Evolutionary conservation across 331 rosid genomes (phyloP), one percentile per base, ranked within the genome.

Genomic region (Malus hybrid): DNA sequence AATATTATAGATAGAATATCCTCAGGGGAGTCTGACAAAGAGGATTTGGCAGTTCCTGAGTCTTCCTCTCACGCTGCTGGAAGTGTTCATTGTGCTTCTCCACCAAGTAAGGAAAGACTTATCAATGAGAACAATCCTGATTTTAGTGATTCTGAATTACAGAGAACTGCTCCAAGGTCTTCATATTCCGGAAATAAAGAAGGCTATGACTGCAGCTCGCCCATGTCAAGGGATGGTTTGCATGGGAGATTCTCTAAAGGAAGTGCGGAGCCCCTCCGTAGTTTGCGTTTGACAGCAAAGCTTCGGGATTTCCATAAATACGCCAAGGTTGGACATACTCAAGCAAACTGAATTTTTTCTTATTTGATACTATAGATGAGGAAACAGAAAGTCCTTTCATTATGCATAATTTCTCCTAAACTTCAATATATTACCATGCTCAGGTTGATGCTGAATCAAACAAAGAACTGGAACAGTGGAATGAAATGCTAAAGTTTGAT

Each of bases 401-500:
- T 4, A 8, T 61, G 10, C 63, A 12, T 6, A 44, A 24, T 75
- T 8, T 11, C 22, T 34, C n/a, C 33, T 2, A 63, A 50, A 65
- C 15, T 46, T 57, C 14, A 42, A 11, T 15, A 36, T 67, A 10
- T 63, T 16, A 30, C 20, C n/a, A 20, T 62, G 71, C 80, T 74
- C 87, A 94, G 99, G 83, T 90, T 42, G 97, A 94, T 81, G 88
- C 96, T 39, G 99, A 94, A 78, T 89, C 93, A 68, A 85, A 57
- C 71, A 94, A 90, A 85, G 99, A 94, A 72, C 75, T 94, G 87
- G 99, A 94, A 68, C 94, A 87, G 82, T 92, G 99, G 99, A 92
- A 89, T 83, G 99, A 94, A 89, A 84, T 88, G 93, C 92, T 94
- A 65, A 92, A 88, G 88, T 90, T 78, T 75, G 99, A 94, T 19